Percentiles rank a stretch among this genome's conserved stretches.
Conservation (phyloP, 495 filamentous ascomycete genomes). For the Bacidia gigantensis region DNA sequence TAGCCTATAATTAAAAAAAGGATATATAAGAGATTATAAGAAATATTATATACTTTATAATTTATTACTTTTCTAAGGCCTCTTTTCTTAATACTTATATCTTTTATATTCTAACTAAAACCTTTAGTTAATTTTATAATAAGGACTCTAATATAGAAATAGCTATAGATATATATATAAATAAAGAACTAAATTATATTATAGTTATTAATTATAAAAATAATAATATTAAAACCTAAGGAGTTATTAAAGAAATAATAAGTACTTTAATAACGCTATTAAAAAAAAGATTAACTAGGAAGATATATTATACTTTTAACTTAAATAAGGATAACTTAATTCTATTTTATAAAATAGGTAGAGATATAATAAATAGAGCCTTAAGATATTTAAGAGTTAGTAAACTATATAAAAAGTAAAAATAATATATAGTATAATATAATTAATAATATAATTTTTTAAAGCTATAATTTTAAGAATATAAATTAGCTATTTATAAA, state of each 20-base stretch:
- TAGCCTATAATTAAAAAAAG: background rate
- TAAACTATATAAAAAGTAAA: background rate
- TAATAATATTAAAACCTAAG: background rate
- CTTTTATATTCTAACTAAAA: no score
- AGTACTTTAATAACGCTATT: background rate
- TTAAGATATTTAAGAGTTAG: background rate
- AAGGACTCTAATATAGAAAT: background rate
- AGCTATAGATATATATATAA: background rate
- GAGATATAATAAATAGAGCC: background rate
- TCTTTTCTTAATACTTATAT: no score
- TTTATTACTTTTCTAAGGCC: no score
- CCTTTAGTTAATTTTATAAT: slow-evolving; percentile 1
- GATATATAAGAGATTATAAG: background rate
- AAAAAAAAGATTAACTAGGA: background rate
- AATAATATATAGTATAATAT: background rate
- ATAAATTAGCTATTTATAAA: background rate
- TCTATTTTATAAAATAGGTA: background rate
- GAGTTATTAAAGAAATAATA: background rate
- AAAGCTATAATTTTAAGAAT: no score
- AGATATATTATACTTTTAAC: background rate
- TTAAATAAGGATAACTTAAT: background rate
- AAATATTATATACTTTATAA: background rate
- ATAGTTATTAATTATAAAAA: background rate
- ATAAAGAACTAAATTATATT: background rate
- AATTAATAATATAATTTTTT: background rate